A percentile compares a stretch with the other conserved stretches of the same genome.
These are phyloP conservation scores for Pleurotus cornucopiae DNA, from an alignment of 768 basidiomycete species.

Conservation along the genomic window DNA sequence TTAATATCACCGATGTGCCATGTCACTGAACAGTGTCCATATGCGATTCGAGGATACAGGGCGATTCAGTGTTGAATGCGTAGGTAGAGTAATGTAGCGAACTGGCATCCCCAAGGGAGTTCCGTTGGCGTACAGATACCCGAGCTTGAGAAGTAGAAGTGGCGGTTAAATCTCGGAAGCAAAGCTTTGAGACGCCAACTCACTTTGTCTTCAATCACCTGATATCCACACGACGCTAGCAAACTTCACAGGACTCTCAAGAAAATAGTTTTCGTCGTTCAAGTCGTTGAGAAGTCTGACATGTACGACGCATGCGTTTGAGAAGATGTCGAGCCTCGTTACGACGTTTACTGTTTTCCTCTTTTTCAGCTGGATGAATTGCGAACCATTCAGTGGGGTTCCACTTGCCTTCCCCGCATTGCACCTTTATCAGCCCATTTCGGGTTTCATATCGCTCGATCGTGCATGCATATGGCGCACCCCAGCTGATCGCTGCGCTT, in stretches of 20 bases:
- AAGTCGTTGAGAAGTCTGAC: neutral
- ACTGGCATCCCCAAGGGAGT: neutral
- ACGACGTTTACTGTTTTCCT: neutral
- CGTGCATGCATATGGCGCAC: neutral
- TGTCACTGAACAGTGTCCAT: neutral
- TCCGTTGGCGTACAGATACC: neutral
- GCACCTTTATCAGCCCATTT: neutral
- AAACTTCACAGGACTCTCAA: neutral
- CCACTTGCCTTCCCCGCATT: conserved; percentile 5
- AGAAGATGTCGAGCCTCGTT: neutral
- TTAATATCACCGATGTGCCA: neutral
- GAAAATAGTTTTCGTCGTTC: neutral
- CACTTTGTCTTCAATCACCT: neutral
- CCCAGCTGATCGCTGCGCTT: neutral
- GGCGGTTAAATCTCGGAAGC: neutral
- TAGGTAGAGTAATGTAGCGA: neutral
- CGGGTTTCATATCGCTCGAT: neutral
- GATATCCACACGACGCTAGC: neutral
- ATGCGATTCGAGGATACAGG: neutral
- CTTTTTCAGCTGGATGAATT: neutral
- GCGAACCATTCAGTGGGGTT: neutral
- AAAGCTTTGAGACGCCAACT: neutral
- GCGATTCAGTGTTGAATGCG: neutral
- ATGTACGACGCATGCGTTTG: neutral
- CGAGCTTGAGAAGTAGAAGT: neutral